Evolutionary conservation across 495 filamentous ascomycete species (phyloP), one percentile per base, ranked within the genome.

Genomic region (Oleoguttula mirabilis): DNA sequence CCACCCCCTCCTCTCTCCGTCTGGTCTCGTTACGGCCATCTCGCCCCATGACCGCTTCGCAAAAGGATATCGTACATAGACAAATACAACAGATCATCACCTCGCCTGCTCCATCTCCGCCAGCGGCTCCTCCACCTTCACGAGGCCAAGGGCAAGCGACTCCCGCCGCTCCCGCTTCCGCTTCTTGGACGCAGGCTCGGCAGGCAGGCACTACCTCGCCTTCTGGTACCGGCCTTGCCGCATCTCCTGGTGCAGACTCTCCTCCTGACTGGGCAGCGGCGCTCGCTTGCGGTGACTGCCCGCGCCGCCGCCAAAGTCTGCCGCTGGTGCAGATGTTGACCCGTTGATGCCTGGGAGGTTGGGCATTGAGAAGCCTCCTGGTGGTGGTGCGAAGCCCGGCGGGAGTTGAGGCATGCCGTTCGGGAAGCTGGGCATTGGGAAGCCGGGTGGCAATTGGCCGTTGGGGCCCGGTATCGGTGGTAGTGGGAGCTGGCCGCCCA

Each of bases 241-340:
- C 66, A 84, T 80, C 59, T 86, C 80, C 67, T 80, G 75, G 49
- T 74, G 69, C 56, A 88, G 56, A 55, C 81, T 86, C 54, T 88
- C 84, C 55, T 84, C 75, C 59, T 88, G 84, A 57, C 84, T 87
- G 7, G 83, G 83, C 39, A 88, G 60, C 23, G 82, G 82, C 4
- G 68, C 79, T 41, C 80, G 60, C 57, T 70, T 38, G 15, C 50
- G 41, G n/a, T n/a, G n/a, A n/a, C n/a, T n/a, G 59, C 49, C 50
- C 43, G 45, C 43, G 46, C 62, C 59, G 35, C 65, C 65, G 57
- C 60, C 33, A 19, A 15, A 57, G 32, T 49, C 49, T 44, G 36
- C 54, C 57, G 39, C 64, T 55, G 6, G 57, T 58, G 40, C 50
- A 48, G 40, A 46, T 54, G 20, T 60, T 52, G 8, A 36, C 37